Evolutionary conservation across 257 asterid species (phyloP).

Genomic region (Solanum paucissectum): DNA sequence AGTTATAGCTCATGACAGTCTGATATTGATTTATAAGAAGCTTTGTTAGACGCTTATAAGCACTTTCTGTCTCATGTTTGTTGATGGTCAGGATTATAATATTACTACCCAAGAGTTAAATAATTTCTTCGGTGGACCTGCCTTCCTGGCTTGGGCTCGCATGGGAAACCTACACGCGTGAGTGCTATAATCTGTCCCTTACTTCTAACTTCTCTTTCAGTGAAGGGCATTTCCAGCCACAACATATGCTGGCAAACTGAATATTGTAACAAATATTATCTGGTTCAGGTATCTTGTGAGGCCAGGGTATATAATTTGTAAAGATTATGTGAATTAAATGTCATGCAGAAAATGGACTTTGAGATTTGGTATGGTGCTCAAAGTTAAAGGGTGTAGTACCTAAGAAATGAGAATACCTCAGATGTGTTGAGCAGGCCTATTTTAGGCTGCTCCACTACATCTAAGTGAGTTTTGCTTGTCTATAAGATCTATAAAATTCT

Average conservation of each 20-base stretch:
- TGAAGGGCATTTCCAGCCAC: background rate
- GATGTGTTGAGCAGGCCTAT: background rate
- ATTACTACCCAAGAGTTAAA: constrained; percentile 50
- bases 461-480: background rate
- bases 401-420: background rate
- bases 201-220: background rate
- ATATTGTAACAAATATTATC: background rate
- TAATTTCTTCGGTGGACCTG: constrained; percentile 96
- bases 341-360: background rate
- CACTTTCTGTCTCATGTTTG: background rate
- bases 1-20: background rate
- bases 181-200: constrained; percentile 1
- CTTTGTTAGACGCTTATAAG: background rate
- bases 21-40: background rate
- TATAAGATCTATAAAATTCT: background rate
- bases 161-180: constrained; percentile 96
- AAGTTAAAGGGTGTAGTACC: background rate
- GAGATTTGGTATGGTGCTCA: background rate
- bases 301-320: background rate
- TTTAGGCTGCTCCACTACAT: background rate
- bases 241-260: background rate
- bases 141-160: constrained; percentile 99
- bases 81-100: constrained; percentile 54
- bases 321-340: background rate
- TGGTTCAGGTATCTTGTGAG: background rate